These are phyloP conservation scores for Tuber melanosporum DNA, from an alignment of 495 filamentous ascomycete species.

Conservation along the genomic window DNA sequence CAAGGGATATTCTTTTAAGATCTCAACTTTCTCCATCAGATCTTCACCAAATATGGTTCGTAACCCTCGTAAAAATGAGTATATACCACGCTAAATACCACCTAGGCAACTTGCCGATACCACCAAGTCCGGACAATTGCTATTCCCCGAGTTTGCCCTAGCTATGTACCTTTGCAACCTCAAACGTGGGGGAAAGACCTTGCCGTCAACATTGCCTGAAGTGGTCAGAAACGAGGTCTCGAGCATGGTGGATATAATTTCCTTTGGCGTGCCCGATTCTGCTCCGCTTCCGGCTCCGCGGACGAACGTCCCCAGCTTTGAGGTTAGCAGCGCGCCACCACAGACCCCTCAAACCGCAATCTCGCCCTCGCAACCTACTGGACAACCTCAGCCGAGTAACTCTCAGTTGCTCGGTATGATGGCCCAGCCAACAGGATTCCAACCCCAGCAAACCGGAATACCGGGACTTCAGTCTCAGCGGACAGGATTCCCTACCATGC, in stretches of 20 bases:
- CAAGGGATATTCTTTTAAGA: slow-evolving; percentile 76
- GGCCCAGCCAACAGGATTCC: slow-evolving; percentile 50
- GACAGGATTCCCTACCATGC: slow-evolving; percentile 31
- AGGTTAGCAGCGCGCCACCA: slow-evolving; percentile 43
- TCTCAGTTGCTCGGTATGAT: slow-evolving; percentile 39
- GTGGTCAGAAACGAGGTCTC: slow-evolving; percentile 92
- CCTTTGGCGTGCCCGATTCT: slow-evolving; percentile 83
- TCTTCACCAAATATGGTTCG: slow-evolving; percentile 48
- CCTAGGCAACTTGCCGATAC: slow-evolving; percentile 88
- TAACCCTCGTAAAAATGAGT: slow-evolving; percentile 8
- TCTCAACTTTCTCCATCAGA: slow-evolving; percentile 79
- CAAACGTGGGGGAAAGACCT: slow-evolving; percentile 73
- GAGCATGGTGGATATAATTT: slow-evolving; percentile 99
- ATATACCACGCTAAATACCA: slow-evolving; percentile 15
- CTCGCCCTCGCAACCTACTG: slow-evolving; percentile 22
- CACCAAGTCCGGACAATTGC: slow-evolving; percentile 88
- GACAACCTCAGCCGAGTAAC: slow-evolving; percentile 33
- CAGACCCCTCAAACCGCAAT: slow-evolving; percentile 20
- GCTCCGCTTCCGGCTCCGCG: slow-evolving; percentile 47
- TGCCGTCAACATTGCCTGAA: slow-evolving; percentile 72
- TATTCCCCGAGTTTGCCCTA: slow-evolving; percentile 96
- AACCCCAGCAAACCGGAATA: slow-evolving; percentile 51
- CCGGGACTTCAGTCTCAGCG: slow-evolving; percentile 42
- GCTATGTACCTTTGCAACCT: slow-evolving; percentile 99
- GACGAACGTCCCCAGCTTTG: slow-evolving; percentile 76